Percentiles rank a stretch among this genome's conserved stretches.
Conservation (phyloP, 2,329 filamentous ascomycete genomes). For the Emydomyces testavorans region DNA sequence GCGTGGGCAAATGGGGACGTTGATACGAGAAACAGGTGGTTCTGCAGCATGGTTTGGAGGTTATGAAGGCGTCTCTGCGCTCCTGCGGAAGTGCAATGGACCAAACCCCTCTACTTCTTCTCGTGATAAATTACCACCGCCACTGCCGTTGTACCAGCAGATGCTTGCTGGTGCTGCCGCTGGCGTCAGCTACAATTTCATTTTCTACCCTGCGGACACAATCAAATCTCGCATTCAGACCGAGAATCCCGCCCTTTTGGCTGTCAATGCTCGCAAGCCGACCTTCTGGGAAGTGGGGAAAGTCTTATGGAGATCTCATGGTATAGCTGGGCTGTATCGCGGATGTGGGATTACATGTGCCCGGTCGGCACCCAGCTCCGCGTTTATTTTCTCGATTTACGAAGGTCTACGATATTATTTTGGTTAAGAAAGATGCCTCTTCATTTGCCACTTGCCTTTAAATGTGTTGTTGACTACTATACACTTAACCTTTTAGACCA, state of each 20-base stretch:
- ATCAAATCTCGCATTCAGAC: slow-evolving; percentile 98
- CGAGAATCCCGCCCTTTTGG: slow-evolving; percentile 44
- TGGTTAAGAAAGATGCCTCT: slow-evolving; percentile 21
- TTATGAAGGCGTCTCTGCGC: slow-evolving; percentile 65
- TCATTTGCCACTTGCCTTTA: not conserved
- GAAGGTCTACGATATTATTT: slow-evolving; percentile 69
- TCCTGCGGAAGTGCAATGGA: slow-evolving; percentile 53
- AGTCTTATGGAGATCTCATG: slow-evolving; percentile 69
- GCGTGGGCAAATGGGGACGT: slow-evolving; percentile 85
- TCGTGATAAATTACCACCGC: slow-evolving; percentile 35
- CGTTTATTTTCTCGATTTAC: slow-evolving; percentile 93
- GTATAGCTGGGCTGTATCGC: slow-evolving; percentile 74
- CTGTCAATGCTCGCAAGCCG: slow-evolving; percentile 41
- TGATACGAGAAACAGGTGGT: slow-evolving; percentile 88
- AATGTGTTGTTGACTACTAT: not conserved
- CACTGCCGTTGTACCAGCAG: slow-evolving; percentile 73
- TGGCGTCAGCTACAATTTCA: slow-evolving; percentile 89
- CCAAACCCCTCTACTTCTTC: slow-evolving; percentile 9
- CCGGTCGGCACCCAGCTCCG: slow-evolving; percentile 85
- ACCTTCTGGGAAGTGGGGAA: slow-evolving; percentile 63
- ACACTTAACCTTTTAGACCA: not conserved
- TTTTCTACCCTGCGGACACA: slow-evolving; percentile 95
- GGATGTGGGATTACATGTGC: slow-evolving; percentile 89
- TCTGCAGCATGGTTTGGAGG: slow-evolving; percentile 90
- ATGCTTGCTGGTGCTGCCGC: slow-evolving; percentile 76